Evolutionary conservation across 441 rosid species (phyloP), one percentile per base, ranked within the genome.

Genomic region (Erodium chrysanthum): DNA sequence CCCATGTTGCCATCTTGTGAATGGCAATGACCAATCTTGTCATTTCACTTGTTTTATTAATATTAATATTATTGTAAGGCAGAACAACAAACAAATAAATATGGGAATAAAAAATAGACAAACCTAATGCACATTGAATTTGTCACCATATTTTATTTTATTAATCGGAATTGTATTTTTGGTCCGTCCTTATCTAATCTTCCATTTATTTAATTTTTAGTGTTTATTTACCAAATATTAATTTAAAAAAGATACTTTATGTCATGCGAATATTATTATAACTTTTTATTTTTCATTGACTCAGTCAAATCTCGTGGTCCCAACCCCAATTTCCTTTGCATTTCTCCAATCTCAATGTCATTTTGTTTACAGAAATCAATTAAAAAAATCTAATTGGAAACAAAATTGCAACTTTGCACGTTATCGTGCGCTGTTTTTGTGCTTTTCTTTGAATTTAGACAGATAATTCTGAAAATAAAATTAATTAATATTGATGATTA

Each of bases 161-260:
- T 40, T 10, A 74, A 64, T 78, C 76, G 56, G 76, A 68, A 71
- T 71, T 17, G 62, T 73, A 48, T 48, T 48, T 48, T 48, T 73
- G 60, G 73, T 58, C 75, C 71, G 85, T 73, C 77, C 87, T 81
- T 84, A 86, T 86, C 90, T 78, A 46, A 68, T 77, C 72, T 20
- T 3, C 17, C n/a, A 48, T 7, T 70, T 75, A 65, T 52, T 75
- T 75, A 66, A 76, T 54, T 71, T 71, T 65, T 72, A 40, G n/a
- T 73, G 68, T 68, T 66, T 15, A 58, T 40, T 75, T 77, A 73
- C 76, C 21, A 29, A 44, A 56, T 21, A n/a, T 62, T 58, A 25
- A 56, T 67, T 74, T 40, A 63, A 67, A 70, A 71, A 72, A 70
- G 76, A 78, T 76, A 50, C 80, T 67, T 69, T 64, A 40, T 61